Evolutionary conservation across 2,329 filamentous ascomycete genomes (phyloP).

Genomic region (Penicillium sp.): DNA sequence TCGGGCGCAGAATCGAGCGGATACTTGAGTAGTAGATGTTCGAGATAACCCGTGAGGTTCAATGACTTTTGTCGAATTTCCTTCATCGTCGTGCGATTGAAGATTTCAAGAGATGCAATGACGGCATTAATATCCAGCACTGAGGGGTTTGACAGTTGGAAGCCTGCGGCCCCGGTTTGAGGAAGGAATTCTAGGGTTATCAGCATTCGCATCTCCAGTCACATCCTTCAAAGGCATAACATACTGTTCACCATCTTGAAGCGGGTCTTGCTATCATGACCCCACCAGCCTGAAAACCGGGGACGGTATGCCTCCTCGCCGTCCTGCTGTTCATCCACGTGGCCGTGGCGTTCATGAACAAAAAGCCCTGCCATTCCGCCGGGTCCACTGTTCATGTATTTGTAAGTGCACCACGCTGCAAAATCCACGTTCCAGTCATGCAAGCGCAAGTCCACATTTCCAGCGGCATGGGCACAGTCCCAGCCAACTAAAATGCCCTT

Average conservation of each 20-base stretch:
- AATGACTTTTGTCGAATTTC: constrained; percentile 71
- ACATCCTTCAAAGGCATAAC: background rate
- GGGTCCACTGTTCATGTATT: constrained; percentile 86
- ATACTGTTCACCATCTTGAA: constrained; percentile 78
- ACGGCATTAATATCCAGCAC: constrained; percentile 77
- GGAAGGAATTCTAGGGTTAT: constrained; percentile 63
- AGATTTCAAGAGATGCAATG: constrained; percentile 70
- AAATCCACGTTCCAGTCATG: constrained; percentile 93
- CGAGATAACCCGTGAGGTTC: constrained; percentile 73
- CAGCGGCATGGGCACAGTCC: constrained; percentile 85
- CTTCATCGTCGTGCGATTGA: constrained; percentile 69
- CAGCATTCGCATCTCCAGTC: background rate
- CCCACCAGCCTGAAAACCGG: constrained; percentile 83
- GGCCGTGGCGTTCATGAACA: constrained; percentile 73
- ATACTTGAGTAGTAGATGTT: constrained; percentile 59
- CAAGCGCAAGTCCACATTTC: constrained; percentile 75
- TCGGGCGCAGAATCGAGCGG: constrained; percentile 28
- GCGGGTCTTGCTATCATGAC: constrained; percentile 71
- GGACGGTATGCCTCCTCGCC: constrained; percentile 58
- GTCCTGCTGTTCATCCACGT: constrained; percentile 36
- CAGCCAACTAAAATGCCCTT: constrained; percentile 76
- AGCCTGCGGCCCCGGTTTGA: constrained; percentile 75
- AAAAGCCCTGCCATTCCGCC: constrained; percentile 79
- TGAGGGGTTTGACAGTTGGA: constrained; percentile 81
- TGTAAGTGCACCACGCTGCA: constrained; percentile 91